phyloP scores from a whole-genome alignment of 129 eudicot species.

The Gnaphalium uliginosum region DNA sequence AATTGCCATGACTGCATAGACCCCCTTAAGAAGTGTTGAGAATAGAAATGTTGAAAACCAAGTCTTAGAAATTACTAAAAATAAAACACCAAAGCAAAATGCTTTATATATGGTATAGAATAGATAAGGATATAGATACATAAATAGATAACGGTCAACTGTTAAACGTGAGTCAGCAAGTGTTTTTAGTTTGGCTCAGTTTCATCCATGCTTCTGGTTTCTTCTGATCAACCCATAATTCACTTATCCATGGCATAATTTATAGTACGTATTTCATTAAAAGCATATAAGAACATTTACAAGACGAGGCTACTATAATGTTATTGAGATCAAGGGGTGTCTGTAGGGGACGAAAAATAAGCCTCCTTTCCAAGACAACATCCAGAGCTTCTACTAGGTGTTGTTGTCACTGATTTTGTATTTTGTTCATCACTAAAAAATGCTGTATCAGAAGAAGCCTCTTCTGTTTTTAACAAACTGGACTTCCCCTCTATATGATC shows the following conservation, averaged over 20 bases:
- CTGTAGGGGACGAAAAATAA: conserved; percentile 40
- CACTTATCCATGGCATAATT: not conserved
- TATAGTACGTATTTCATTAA: conserved; percentile 7
- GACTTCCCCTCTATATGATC: conserved; percentile 45
- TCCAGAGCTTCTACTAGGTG: conserved; percentile 58
- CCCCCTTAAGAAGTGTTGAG: not conserved
- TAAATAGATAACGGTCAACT: not conserved
- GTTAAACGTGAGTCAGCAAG: not conserved
- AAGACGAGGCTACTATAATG: conserved; percentile 16
- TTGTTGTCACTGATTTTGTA: conserved; percentile 41
- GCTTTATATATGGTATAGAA: not conserved
- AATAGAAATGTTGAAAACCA: not conserved
- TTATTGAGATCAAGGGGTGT: conserved; percentile 44
- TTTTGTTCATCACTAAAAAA: conserved; percentile 37
- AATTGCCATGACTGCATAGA: not conserved
- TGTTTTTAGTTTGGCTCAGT: not conserved
- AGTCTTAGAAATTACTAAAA: not conserved
- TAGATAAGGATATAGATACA: too few species aligned
- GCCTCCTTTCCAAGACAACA: conserved; percentile 82
- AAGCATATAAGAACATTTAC: conserved; percentile 30
- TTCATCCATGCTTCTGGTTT: not conserved
- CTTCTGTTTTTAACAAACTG: conserved; percentile 32
- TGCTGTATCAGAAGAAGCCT: conserved; percentile 40
- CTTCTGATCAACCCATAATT: not conserved
- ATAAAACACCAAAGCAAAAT: not conserved